A percentile compares a stretch with the other conserved stretches of the same genome.
Conservation (phyloP, 305 asterid species). For the Rubia tinctorum region DNA sequence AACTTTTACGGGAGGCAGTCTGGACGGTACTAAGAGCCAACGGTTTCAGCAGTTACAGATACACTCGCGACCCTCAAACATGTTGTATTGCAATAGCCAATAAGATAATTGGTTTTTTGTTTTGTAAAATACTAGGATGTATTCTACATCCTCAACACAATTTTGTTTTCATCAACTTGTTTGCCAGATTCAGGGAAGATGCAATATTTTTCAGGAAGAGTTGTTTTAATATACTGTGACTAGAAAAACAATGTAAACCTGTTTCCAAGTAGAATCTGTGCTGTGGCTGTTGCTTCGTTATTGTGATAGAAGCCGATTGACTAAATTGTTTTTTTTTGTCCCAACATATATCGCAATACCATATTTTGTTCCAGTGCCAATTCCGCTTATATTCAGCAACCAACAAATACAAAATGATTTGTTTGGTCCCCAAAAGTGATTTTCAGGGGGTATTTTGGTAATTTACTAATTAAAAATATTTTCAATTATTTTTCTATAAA, state of each 20-base stretch:
- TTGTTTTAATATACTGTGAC: not conserved
- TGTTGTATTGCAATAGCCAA: not conserved
- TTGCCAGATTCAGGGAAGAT: no score
- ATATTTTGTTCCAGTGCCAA: no score
- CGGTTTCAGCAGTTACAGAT: not conserved
- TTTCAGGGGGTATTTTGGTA: no score
- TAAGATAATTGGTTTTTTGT: not conserved
- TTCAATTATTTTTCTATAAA: no score
- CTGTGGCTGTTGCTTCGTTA: not conserved
- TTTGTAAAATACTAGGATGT: not conserved
- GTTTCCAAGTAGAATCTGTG: not conserved
- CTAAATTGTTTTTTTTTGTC: no score
- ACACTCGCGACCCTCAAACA: not conserved
- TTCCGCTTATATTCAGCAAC: no score
- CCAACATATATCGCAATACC: no score
- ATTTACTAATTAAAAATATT: no score
- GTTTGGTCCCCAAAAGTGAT: no score
- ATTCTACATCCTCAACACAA: not conserved
- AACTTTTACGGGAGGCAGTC: slow-evolving; percentile 32
- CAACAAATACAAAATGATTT: no score
- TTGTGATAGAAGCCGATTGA: not conserved
- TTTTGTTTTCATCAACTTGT: not conserved
- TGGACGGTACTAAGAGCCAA: slow-evolving; percentile 20
- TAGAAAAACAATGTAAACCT: not conserved
- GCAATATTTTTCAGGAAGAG: not conserved